Evolutionary conservation across 2,329 filamentous ascomycete genomes (phyloP).

Genomic region (Albifimbria verrucaria): DNA sequence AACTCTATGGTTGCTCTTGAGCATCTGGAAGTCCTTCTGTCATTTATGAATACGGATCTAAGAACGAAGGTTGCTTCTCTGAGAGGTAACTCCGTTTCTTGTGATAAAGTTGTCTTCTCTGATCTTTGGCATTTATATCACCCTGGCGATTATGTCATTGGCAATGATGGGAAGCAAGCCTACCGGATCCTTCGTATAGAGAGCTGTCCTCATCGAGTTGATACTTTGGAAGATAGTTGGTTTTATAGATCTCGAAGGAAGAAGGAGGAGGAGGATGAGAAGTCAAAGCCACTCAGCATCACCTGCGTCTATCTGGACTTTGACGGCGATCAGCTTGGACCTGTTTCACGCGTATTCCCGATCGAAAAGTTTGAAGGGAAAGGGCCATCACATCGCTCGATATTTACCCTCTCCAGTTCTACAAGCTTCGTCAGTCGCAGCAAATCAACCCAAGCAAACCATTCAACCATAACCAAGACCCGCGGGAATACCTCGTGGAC

Average conservation of each 20-base stretch:
- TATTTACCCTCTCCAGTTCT: neutral
- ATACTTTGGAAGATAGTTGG: neutral
- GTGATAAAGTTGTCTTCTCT: constrained; percentile 4
- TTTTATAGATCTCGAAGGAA: constrained; percentile 23
- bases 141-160: constrained; percentile 4
- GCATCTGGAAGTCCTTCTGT: constrained; percentile 29
- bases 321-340: neutral
- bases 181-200: constrained; percentile 4
- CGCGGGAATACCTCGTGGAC: neutral
- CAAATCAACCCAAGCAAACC: no score
- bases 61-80: neutral
- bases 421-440: no score
- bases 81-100: neutral
- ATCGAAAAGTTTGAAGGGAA: constrained; percentile 2
- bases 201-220: neutral
- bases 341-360: neutral
- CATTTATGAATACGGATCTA: neutral
- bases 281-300: neutral
- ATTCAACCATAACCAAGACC: neutral
- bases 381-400: neutral
- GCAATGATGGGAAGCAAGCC: constrained; percentile 1
- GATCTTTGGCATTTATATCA: constrained; percentile 9
- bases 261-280: neutral
- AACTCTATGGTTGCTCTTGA: constrained; percentile 27
- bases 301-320: constrained; percentile 2